Percentiles rank a stretch among this genome's conserved stretches.
Conservation (phyloP, 768 basidiomycete species). For the Cystobasidium ongulense region DNA sequence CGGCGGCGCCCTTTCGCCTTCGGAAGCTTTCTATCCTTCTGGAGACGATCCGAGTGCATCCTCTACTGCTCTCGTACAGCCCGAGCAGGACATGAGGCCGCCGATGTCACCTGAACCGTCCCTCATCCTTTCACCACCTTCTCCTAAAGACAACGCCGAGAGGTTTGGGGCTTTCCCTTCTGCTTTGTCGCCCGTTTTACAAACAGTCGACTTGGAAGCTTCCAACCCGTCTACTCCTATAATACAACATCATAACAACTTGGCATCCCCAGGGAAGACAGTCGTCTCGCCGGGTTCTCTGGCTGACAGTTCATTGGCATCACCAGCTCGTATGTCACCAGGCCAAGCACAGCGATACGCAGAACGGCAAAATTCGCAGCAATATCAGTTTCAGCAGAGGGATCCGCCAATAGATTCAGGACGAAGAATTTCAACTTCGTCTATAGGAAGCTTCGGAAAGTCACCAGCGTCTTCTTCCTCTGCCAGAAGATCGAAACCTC, state of each 20-base stretch:
- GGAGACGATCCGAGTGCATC: background rate
- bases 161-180: conserved; percentile 8
- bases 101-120: conserved; percentile 21
- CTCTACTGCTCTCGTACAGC: background rate
- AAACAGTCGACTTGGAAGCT: background rate
- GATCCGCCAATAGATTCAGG: background rate
- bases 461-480: background rate
- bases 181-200: background rate
- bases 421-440: background rate
- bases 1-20: background rate
- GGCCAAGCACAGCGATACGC: conserved; percentile 7
- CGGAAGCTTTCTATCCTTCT: background rate
- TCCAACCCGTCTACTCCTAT: background rate
- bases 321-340: conserved; percentile 1
- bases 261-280: background rate
- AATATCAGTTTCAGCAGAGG: background rate
- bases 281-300: background rate
- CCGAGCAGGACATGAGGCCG: background rate
- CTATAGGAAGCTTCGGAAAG: background rate
- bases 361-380: background rate
- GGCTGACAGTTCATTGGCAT: background rate
- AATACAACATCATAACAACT: background rate
- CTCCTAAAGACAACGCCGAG: conserved; percentile 16
- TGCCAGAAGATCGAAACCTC: background rate
- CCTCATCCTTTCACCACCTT: conserved; percentile 19